These are phyloP conservation scores for Naganishia vaughanmartiniae DNA, from an alignment of 768 basidiomycete species.

Conservation along the genomic window DNA sequence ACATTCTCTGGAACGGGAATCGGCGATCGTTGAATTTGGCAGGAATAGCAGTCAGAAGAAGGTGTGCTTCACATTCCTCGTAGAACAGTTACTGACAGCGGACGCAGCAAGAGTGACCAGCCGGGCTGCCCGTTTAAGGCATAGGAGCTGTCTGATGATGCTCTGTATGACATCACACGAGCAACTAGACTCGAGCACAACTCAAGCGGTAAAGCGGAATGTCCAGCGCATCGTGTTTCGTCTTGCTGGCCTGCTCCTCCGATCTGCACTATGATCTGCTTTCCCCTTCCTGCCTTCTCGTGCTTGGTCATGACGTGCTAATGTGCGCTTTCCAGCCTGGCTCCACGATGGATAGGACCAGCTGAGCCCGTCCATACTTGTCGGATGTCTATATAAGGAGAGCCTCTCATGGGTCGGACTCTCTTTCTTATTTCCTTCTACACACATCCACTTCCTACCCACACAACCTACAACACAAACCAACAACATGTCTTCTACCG, in stretches of 20 bases:
- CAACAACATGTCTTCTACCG: conserved; percentile 40
- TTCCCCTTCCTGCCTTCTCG: neutral
- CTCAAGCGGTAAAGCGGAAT: conserved; percentile 6
- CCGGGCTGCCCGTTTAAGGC: too few relatives aligned
- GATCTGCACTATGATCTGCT: neutral
- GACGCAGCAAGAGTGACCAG: too few relatives aligned
- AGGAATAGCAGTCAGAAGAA: conserved; percentile 1
- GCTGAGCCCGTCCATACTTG: neutral
- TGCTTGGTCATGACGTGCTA: neutral
- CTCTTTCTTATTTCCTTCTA: neutral
- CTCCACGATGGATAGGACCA: neutral
- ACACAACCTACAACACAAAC: neutral
- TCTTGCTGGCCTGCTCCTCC: neutral
- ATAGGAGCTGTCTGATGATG: too few relatives aligned
- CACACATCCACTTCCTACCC: neutral
- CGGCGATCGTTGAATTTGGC: conserved; percentile 2
- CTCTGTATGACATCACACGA: neutral
- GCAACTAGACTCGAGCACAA: too few relatives aligned
- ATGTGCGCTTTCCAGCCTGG: neutral
- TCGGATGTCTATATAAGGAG: neutral
- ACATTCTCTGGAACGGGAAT: neutral
- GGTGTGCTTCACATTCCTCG: neutral
- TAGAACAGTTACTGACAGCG: too few relatives aligned
- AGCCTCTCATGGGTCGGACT: neutral
- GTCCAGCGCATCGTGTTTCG: neutral